A percentile compares a stretch with the other conserved stretches of the same genome.
These are phyloP conservation scores for Candida tallmaniae DNA, from an alignment of 805 yeast genomes.

Conservation along the genomic window DNA sequence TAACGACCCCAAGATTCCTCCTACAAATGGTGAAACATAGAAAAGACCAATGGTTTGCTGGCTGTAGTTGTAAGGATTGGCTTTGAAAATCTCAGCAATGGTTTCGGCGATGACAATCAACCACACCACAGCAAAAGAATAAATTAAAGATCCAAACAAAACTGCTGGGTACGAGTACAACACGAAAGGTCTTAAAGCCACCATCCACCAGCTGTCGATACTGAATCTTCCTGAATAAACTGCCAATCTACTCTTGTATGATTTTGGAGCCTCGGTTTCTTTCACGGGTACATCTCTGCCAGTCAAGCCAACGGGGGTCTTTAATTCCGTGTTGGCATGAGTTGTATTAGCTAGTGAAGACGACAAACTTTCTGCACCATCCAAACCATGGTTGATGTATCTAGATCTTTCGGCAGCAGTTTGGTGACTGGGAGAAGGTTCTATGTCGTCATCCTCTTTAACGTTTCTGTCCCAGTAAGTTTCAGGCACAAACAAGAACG, in stretches of 20 bases:
- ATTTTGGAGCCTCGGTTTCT: conserved; percentile 9
- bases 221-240: conserved; percentile 48
- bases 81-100: conserved; percentile 45
- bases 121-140: conserved; percentile 60
- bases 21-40: conserved; percentile 52
- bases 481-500: conserved; percentile 56
- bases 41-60: conserved; percentile 48
- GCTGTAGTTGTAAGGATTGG: conserved; percentile 35
- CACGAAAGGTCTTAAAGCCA: conserved; percentile 50
- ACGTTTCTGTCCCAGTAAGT: conserved; percentile 56
- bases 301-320: conserved; percentile 12
- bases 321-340: not conserved
- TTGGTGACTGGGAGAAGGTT: conserved; percentile 22
- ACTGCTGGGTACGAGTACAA: conserved; percentile 49
- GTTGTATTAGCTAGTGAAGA: conserved; percentile 11
- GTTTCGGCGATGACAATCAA: conserved; percentile 57
- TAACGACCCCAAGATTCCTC: conserved; percentile 54
- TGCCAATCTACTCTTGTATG: conserved; percentile 29
- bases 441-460: conserved; percentile 46
- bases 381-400: conserved; percentile 12
- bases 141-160: conserved; percentile 47
- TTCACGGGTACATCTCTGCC: not conserved
- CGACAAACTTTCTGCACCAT: conserved; percentile 11
- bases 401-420: conserved; percentile 23
- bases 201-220: conserved; percentile 50